phyloP scores from a whole-genome alignment of 2,329 filamentous ascomycete genomes.

The Mycosphaerelloides madeirae region DNA sequence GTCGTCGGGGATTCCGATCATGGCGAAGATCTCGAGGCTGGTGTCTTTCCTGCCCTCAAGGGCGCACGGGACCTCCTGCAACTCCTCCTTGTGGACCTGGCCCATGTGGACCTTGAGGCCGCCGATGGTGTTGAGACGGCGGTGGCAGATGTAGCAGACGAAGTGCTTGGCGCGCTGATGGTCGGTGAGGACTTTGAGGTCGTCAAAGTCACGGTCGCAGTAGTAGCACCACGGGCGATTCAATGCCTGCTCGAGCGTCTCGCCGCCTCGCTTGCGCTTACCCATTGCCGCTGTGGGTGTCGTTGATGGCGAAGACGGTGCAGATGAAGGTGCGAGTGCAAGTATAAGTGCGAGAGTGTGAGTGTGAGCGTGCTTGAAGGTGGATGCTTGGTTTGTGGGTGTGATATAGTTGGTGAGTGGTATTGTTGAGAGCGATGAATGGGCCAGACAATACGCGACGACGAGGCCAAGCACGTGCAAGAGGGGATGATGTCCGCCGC shows the following conservation, averaged over 20 bases:
- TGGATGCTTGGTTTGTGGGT: too few species aligned
- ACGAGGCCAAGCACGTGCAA: too few species aligned
- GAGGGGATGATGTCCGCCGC: too few species aligned
- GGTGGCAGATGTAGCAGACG: constrained; percentile 73
- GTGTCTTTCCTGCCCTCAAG: constrained; percentile 71
- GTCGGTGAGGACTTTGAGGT: constrained; percentile 90
- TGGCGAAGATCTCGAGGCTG: constrained; percentile 94
- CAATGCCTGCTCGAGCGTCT: constrained; percentile 83
- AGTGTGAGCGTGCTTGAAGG: too few species aligned
- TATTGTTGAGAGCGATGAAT: too few species aligned
- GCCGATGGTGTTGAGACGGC: constrained; percentile 88
- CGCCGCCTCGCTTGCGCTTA: constrained; percentile 77
- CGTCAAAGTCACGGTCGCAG: constrained; percentile 98
- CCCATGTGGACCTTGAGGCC: constrained; percentile 96
- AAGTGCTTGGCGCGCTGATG: constrained; percentile 99
- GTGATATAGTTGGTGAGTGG: too few species aligned
- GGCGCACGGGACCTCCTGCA: constrained; percentile 85
- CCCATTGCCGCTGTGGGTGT: background rate
- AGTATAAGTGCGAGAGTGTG: background rate
- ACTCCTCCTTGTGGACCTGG: constrained; percentile 93
- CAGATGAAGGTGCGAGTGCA: background rate
- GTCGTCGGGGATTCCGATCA: constrained; percentile 92
- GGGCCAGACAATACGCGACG: too few species aligned
- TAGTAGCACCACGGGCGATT: constrained; percentile 95
- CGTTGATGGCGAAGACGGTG: too few species aligned